A percentile compares a stretch with the other conserved stretches of the same genome.
These are phyloP conservation scores for Debaryomyces fabryi DNA, from an alignment of 1,139 yeast genomes.

Conservation along the genomic window DNA sequence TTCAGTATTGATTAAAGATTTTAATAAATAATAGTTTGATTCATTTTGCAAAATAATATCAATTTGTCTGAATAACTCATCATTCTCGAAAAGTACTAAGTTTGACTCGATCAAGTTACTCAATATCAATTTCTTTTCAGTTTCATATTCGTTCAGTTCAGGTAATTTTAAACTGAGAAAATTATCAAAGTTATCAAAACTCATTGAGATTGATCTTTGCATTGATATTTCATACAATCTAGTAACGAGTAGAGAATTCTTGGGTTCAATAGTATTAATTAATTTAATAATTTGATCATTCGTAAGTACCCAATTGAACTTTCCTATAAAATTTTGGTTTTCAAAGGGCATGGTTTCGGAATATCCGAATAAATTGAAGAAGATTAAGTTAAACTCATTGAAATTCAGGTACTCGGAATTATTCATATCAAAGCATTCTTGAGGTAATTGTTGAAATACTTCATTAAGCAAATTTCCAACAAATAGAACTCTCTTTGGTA, in stretches of 20 bases:
- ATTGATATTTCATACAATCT: constrained; percentile 1
- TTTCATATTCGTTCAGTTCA: background rate
- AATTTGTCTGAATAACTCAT: constrained; percentile 18
- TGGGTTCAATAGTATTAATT: background rate
- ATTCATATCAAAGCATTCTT: constrained; percentile 7
- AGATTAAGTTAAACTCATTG: constrained; percentile 14
- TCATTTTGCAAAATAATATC: constrained; percentile 18
- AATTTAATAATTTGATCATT: constrained; percentile 17
- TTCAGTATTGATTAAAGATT: constrained; percentile 20
- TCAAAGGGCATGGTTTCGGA: constrained; percentile 11
- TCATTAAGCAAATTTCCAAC: constrained; percentile 40
- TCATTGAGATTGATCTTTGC: constrained; percentile 3
- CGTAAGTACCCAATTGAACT: constrained; percentile 29
- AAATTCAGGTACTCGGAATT: constrained; percentile 13
- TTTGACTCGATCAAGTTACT: constrained; percentile 21
- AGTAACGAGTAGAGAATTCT: constrained; percentile 5
- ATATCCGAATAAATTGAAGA: constrained; percentile 17
- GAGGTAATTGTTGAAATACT: constrained; percentile 35
- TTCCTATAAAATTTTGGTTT: constrained; percentile 19
- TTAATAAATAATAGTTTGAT: constrained; percentile 25
- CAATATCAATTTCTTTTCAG: constrained; percentile 8
- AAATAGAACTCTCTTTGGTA: constrained; percentile 16
- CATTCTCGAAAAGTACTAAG: constrained; percentile 26
- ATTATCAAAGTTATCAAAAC: constrained; percentile 1
- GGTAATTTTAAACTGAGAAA: background rate